A percentile compares a stretch with the other conserved stretches of the same genome.
phyloP scores from a whole-genome alignment of 2,329 filamentous ascomycete genomes.

The Penicillium sp. region DNA sequence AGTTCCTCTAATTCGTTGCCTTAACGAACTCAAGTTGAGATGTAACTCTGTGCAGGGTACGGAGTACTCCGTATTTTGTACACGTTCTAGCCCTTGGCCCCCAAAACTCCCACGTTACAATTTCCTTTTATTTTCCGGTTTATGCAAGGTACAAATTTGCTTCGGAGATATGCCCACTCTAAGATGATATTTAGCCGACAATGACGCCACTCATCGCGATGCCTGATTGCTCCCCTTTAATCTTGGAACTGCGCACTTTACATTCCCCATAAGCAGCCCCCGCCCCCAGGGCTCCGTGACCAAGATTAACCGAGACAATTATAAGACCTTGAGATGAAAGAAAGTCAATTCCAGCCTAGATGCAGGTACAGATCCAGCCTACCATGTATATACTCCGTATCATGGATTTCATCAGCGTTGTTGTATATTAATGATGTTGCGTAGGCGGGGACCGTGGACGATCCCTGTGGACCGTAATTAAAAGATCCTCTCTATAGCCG shows the following conservation, averaged over 20 bases:
- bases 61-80: neutral
- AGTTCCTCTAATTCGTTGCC: neutral
- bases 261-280: neutral
- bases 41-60: neutral
- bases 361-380: neutral
- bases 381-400: too few relatives aligned
- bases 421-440: neutral
- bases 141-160: neutral
- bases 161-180: neutral
- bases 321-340: neutral
- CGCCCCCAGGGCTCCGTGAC: neutral
- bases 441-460: neutral
- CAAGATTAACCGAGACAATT: neutral
- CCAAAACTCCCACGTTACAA: neutral
- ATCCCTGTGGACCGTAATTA: neutral
- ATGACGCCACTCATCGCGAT: neutral
- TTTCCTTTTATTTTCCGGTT: neutral
- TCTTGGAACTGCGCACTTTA: neutral
- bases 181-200: neutral
- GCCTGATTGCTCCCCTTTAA: neutral
- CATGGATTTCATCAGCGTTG: too few relatives aligned
- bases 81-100: neutral
- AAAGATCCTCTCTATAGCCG: neutral
- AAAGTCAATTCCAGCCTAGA: neutral
- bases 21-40: neutral